Percentiles rank a stretch among this genome's conserved stretches.
Evolutionary conservation across 2,329 filamentous ascomycete genomes (phyloP).

Genomic region (Ophiostoma fasciatum): DNA sequence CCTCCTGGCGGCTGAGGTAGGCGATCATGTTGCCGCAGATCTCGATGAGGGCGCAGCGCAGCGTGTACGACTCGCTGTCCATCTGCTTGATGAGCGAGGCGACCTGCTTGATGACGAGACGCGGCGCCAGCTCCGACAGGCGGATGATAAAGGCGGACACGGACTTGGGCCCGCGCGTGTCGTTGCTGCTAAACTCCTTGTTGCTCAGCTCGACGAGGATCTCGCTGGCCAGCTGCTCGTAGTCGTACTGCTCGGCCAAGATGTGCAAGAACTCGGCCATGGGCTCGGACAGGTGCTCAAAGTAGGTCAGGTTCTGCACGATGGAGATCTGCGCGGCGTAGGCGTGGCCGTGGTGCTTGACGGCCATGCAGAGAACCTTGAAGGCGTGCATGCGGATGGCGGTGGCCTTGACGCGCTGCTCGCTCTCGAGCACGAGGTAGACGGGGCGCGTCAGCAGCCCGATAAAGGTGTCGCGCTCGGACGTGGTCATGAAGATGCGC

Average conservation of each 20-base stretch:
- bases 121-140: conserved; percentile 79
- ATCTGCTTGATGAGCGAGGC: conserved; percentile 86
- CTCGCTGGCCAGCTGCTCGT: conserved; percentile 87
- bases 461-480: conserved; percentile 90
- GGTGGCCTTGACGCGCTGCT: conserved; percentile 78
- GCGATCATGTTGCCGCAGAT: conserved; percentile 92
- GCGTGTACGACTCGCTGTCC: conserved; percentile 92
- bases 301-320: conserved; percentile 94
- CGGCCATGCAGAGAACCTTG: conserved; percentile 88
- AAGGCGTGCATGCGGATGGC: conserved; percentile 92
- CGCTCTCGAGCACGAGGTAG: conserved; percentile 87
- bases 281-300: conserved; percentile 94
- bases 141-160: conserved; percentile 89
- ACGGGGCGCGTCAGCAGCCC: conserved; percentile 82
- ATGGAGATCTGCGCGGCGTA: conserved; percentile 96
- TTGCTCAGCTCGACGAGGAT: conserved; percentile 87
- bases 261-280: conserved; percentile 99
- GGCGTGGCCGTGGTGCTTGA: conserved; percentile 95
- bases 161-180: conserved; percentile 88
- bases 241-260: conserved; percentile 91
- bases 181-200: conserved; percentile 96
- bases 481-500: conserved; percentile 90
- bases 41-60: conserved; percentile 87
- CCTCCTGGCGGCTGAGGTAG: conserved; percentile 81
- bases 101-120: conserved; percentile 94